Evolutionary conservation across 257 asterid species (phyloP), one percentile per base, ranked within the genome.

Genomic region (Cruciata laevipes): DNA sequence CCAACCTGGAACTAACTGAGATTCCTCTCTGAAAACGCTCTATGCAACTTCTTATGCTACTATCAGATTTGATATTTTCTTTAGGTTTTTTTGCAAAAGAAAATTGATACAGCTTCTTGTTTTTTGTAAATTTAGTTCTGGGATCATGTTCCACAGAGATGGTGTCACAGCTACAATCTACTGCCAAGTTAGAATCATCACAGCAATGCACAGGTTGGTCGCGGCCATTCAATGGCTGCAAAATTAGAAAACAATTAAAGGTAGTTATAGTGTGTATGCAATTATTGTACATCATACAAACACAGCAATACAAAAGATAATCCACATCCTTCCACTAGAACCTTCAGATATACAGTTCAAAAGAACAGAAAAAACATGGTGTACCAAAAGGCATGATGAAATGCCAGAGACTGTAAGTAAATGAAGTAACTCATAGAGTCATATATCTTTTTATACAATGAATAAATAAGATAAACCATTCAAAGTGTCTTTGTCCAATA

Each of bases 21-120:
- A 69, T 16, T 49, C 65, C 82, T 67, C 76, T 82, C 76, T 82
- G 85, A 58, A 82, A 90, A 76, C 78, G 80, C 86, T 80, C 84
- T 65, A 84, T 73, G 76, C 61, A 90, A 73, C 83, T 88, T 68
- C 61, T 68, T 3, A 90, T 69, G 73, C 82, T 87, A 42, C 71
- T 84, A 57, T 79, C 72, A 68, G 74, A 69, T 44, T 30, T 71
- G 12, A 20, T 56, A 52, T 56, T 63, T 69, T 77, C 81, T 8
- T 67, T 31, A 52, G 72, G 76, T 53, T 69, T 78, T 37, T 79
- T 77, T 21, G 76, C 76, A 68, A 84, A 84, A 2, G 92, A 81
- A 82, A 83, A 82, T 71, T 67, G 75, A 24, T 66, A 63, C 37
- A 49, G 75, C 38, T 56, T 73, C 51, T 67, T 62, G 77, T 60